Base-by-base conservation (phyloP, 257 asterid genomes). In the Linderniella brevidens region DNA sequence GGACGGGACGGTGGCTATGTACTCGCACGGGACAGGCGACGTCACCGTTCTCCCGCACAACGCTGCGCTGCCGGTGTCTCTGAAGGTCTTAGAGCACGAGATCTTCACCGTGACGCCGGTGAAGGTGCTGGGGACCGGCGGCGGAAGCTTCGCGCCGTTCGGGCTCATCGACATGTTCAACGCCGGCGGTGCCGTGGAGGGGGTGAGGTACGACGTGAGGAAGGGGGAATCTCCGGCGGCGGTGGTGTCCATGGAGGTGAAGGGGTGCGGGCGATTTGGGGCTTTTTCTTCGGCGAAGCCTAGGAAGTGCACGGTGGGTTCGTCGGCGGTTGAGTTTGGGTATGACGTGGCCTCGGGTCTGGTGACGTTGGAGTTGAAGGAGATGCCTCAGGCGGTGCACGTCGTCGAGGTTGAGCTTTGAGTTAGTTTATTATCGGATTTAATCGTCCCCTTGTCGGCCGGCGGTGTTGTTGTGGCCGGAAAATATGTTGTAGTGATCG, bases 121-220 rank as follows among this genome's bases (percentile, higher is more conserved):
- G 49, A 70, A 72, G 63, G 64, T 35, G 5, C 41, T 76, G 32
- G 32, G 32, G 4, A 2, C 32, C 4, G 73, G 70, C 0, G 82
- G 84, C 41, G 69, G 74, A 71, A 59, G 62, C 25, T 78, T 82
- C 46, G 90, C 94, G 0, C 92, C 94, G 0, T 50, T 86, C 3
- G 92, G 96, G 54, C 92, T 86, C 43, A 69, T 79, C 12, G 73
- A 79, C 73, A 82, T 86, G 96, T 82, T 62, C 76, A 86, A 86
- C 35, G 78, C 75, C 0, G 84, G 94, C 13, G 94, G 94, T 48
- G 93, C 96, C 0, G 62, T 86, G 9, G 84, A 82, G 48, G 78
- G 64, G 56, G 83, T 82, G 19, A 54, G 59, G 37, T 82, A 79
- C 35, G 74, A 25, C 4, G 32, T 25, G 32, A 25, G 6, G 32